Evolutionary conservation across 2,329 filamentous ascomycete species (phyloP), one percentile per base, ranked within the genome.

Genomic region (Didymella glomerata): DNA sequence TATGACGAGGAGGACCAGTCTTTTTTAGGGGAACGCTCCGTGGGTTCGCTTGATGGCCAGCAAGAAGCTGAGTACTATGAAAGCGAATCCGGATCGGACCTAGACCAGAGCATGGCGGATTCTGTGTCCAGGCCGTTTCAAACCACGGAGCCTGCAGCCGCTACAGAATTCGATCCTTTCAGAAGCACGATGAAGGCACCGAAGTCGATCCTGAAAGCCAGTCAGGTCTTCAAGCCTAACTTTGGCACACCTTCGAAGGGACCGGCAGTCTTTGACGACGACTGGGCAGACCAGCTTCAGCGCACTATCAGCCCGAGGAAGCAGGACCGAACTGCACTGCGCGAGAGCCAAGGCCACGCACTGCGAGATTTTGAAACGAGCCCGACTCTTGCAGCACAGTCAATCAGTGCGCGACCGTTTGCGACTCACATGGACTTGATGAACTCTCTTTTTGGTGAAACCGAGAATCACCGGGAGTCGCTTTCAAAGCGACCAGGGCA

Each of bases 21-120:
- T 93, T 94, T 95, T 94, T 93, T 93, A 91, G 91, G 89, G 86
- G 85, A 89, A 83, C 88, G 90, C 88, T 93, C 90, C 88, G 90
- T 88, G 88, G 90, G 89, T 90, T 90, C 88, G 79, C 83, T 84
- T 81, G 82, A 83, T 76, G 79, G 74, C 73, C 80, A 77, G 78
- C 78, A 88, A 64, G 88, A 90, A 74, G 86, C 88, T 77, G 84
- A 86, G 75, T 79, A 79, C 74, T 80, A 88, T 78, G 78, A 83
- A 79, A 90, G 75, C 69, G 77, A 90, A 86, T 92, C 92, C 85
- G 90, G 88, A 77, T 86, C 86, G 83, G 86, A 82, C 76, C 85
- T 87, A 77, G 85, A 87, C 72, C 85, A 89, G 81, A 87, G 88
- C 74, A 85, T 93, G 87, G 89, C 90, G 83, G 90, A 91, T 82